Conservation (phyloP, 2,329 filamentous ascomycete species). For the Stylonectria norvegica region DNA sequence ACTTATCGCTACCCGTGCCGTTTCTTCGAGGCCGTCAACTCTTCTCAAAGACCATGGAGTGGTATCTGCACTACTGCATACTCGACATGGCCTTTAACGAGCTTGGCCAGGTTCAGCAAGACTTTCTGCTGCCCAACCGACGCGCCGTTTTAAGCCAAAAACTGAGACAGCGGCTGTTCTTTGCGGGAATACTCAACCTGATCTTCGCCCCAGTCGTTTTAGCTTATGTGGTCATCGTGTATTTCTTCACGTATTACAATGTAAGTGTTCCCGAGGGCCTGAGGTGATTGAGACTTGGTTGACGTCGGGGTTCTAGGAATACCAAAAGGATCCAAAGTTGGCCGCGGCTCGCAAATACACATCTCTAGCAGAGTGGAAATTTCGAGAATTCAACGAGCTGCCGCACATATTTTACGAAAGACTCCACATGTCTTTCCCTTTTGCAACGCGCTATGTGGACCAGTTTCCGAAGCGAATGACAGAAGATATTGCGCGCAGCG, state of each 20-base stretch:
- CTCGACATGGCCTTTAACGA: slow-evolving; percentile 93
- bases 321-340: slow-evolving; percentile 87
- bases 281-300: background rate
- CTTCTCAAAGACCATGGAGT: slow-evolving; percentile 86
- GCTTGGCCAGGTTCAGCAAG: slow-evolving; percentile 77
- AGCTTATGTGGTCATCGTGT: slow-evolving; percentile 80
- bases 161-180: slow-evolving; percentile 72
- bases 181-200: slow-evolving; percentile 82
- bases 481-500: slow-evolving; percentile 76
- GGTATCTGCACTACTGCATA: slow-evolving; percentile 86
- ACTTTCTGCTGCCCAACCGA: slow-evolving; percentile 81
- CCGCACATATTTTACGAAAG: slow-evolving; percentile 87
- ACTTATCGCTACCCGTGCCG: slow-evolving; percentile 81
- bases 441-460: slow-evolving; percentile 86
- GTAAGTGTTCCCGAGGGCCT: slow-evolving; percentile 42
- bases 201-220: slow-evolving; percentile 83
- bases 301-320: slow-evolving; percentile 63
- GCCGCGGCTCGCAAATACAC: slow-evolving; percentile 84
- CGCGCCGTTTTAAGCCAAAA: slow-evolving; percentile 75
- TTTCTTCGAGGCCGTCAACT: slow-evolving; percentile 76
- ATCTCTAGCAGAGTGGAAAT: slow-evolving; percentile 94
- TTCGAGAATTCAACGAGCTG: slow-evolving; percentile 96
- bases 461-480: slow-evolving; percentile 96
- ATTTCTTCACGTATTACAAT: slow-evolving; percentile 94
- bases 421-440: slow-evolving; percentile 91